A percentile compares a stretch with the other conserved stretches of the same genome.
These are phyloP conservation scores for Rhodotorula paludigena DNA, from an alignment of 768 basidiomycete species.

Conservation along the genomic window DNA sequence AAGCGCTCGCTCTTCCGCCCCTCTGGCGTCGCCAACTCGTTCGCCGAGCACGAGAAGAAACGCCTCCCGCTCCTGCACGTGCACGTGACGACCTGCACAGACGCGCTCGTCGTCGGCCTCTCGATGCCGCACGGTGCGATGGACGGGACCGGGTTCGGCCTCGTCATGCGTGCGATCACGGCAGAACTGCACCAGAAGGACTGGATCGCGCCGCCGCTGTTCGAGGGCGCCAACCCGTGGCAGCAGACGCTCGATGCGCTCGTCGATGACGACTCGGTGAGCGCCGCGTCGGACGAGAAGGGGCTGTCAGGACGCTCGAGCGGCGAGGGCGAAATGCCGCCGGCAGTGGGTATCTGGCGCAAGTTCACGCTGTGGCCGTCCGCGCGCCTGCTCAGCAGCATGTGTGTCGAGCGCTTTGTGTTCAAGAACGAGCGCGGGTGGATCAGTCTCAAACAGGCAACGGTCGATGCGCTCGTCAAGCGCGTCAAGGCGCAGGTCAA, in stretches of 20 bases:
- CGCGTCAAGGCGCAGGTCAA: background rate
- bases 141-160: background rate
- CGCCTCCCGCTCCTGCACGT: background rate
- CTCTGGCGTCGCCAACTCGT: no score
- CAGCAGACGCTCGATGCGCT: background rate
- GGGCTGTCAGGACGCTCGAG: no score
- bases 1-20: background rate
- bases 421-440: background rate
- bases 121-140: background rate
- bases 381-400: background rate
- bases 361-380: background rate
- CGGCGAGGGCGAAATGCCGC: no score
- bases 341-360: background rate
- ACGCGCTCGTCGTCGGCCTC: slow-evolving; percentile 4
- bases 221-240: background rate
- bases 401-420: background rate
- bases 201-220: background rate
- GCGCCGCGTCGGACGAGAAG: background rate
- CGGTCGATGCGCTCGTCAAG: background rate
- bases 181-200: slow-evolving; percentile 3
- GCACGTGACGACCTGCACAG: background rate
- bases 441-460: background rate
- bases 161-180: background rate
- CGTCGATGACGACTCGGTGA: background rate
- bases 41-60: background rate